These are phyloP conservation scores for Gaertneriomyces sp. DNA, from an alignment of 192 early-diverging fungal genomes.

Conservation along the genomic window DNA sequence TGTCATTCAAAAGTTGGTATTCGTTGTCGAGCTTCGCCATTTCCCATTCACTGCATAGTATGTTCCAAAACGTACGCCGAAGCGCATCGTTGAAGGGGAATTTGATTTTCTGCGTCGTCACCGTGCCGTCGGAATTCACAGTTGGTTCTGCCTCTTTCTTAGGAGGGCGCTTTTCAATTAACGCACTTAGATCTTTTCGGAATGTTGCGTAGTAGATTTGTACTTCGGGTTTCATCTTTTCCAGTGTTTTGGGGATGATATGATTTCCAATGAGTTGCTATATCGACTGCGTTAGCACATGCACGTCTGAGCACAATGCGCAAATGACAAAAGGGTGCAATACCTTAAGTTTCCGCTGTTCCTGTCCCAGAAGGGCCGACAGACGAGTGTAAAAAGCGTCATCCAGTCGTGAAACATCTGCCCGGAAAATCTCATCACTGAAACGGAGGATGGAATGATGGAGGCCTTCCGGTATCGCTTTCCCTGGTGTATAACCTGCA, in stretches of 20 bases:
- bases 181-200: background rate
- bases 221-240: constrained; percentile 8
- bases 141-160: background rate
- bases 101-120: constrained; percentile 8
- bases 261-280: constrained; percentile 17
- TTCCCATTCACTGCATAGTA: constrained; percentile 38
- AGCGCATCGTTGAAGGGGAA: constrained; percentile 18
- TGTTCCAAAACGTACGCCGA: constrained; percentile 25
- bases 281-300: background rate
- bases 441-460: too few relatives aligned
- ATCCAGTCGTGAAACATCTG: too few relatives aligned
- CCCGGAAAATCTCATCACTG: too few relatives aligned
- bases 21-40: constrained; percentile 39
- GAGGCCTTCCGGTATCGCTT: too few relatives aligned
- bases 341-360: too few relatives aligned
- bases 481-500: too few relatives aligned
- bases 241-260: constrained; percentile 21
- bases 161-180: background rate
- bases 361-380: too few relatives aligned
- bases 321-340: background rate
- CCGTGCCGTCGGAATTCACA: constrained; percentile 4
- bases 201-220: constrained; percentile 18
- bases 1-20: constrained; percentile 25
- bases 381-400: too few relatives aligned
- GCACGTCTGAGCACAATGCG: background rate